Base-by-base conservation (phyloP, 208 protist genomes). In the Entamoeba histolytica region DNA sequence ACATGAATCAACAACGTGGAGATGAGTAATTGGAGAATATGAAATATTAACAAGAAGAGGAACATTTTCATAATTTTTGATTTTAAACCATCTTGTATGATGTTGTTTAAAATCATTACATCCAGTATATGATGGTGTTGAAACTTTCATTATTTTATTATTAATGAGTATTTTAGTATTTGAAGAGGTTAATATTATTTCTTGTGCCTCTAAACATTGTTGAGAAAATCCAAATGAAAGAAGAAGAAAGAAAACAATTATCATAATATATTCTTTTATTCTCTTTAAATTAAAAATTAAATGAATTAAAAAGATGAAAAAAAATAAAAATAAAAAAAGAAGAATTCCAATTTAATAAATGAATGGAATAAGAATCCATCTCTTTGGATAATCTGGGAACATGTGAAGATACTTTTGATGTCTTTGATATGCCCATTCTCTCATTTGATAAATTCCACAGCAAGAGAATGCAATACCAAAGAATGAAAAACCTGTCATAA, bases 371-470 rank as follows among this genome's bases (percentile, higher is more conserved):
- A 78, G 28, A 19, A 78, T 78, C 61, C 61, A 78, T 78, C 61
- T 78, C 23, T 78, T 78, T 78, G 61, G 61, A 78, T 78, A 78
- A 19, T 78, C 15, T 4, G 14, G 14, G 61, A 78, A 78, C 61
- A 78, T 35, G 5, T 19, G 5, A 5, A 35, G 8, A 78, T 78
- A 78, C 61, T 78, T 78, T 78, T 78, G 61, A 78, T 78, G 61
- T 78, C 47, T 93, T 28, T 93, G 35, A 14, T n/a, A 28, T 5
- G 92, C n/a, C 92, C 92, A 93, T 51, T 78, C 44, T 51, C 10
- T 49, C 92, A 93, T 93, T 50, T 93, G 61, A 17, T 91, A 93
- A 49, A 49, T 51, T 49, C 92, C 92, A 44, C 69, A 91, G 61
- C 6, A 93, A 47, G 39, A 50, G n/a, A 91, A 93, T 49, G 47